Base-by-base conservation (phyloP, 129 eudicot genomes). In the Flaveria robusta region DNA sequence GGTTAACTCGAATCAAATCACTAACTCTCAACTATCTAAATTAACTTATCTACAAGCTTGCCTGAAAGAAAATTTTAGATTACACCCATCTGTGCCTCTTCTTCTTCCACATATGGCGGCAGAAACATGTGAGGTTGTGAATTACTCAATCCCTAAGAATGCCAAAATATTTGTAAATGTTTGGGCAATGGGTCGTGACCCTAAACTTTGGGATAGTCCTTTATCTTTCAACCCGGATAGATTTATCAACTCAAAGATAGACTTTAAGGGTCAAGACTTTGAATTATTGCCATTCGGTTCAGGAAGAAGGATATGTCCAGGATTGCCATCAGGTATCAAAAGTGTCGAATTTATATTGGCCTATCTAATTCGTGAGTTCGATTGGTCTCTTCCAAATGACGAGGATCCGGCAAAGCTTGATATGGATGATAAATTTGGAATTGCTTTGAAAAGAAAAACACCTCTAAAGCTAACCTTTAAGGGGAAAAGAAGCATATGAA, bases 51-150 rank as follows among this genome's bases (percentile, higher is more conserved):
- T 58, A 20, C 65, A 20, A 58, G 65, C 65, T 20, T 58, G 29
- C 64, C 9, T 56, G 15, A 56, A 56, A 20, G 64, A 56, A 22
- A 56, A 56, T 6, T 58, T 58, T 20, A 58, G 65, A 58, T 20
- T 58, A 23, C 65, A 62, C 41, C 68, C 42, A 14, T 10, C 68
- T 0, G 68, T 62, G 68, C 68, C 68, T 24, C 68, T 62, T 62
- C 68, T 62, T 62, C 42, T 26, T 22, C 64, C 64, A 20, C 64
- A 56, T 56, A 56, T 8, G 64, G 64, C 62, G 26, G 14, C 10
- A 6, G 66, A 59, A 26, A 59, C 66, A 3, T 59, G 66, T 59
- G 66, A 59, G 66, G 66, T 59, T 59, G 24, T 59, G 66, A 59
- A 59, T 26, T 59, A 24, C 66, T n/a, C 66, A 5, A 59, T 59